Conservation (phyloP, 192 early-diverging fungal genomes). For the Chytriomyces sp. region DNA sequence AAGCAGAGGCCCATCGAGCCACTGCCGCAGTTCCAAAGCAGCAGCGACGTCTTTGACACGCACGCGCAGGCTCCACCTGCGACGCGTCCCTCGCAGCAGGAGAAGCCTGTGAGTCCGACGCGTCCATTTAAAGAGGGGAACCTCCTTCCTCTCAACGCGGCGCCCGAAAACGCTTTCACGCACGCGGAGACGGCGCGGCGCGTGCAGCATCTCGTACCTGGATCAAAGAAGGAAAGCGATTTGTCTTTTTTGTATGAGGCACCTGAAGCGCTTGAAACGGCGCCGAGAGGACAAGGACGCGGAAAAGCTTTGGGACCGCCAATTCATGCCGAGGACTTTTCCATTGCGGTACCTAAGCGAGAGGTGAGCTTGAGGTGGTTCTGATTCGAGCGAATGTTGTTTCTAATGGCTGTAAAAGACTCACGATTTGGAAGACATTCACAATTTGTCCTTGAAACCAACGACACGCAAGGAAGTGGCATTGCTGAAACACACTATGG, state of each 20-base stretch:
- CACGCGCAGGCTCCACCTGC: not conserved
- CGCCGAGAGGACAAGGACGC: not conserved
- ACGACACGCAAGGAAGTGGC: conserved; percentile 61
- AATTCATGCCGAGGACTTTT: conserved; percentile 15
- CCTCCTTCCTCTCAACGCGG: not conserved
- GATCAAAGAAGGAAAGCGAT: conserved; percentile 17
- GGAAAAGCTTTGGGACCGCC: conserved; percentile 5
- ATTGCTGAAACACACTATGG: conserved; percentile 57
- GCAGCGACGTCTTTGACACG: not conserved
- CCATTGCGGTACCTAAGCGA: conserved; percentile 6
- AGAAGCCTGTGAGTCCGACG: not conserved
- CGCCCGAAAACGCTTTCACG: conserved; percentile 26
- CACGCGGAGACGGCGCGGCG: conserved; percentile 29
- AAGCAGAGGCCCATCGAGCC: not conserved
- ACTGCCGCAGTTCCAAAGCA: conserved; percentile 1
- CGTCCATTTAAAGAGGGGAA: not conserved
- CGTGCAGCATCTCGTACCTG: conserved; percentile 27
- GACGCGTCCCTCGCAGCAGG: not conserved
- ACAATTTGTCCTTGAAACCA: conserved; percentile 26
- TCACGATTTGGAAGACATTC: conserved; percentile 11
- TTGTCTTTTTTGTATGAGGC: conserved; percentile 49
- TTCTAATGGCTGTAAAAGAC: not conserved
- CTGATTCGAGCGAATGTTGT: not conserved
- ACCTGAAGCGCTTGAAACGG: not conserved
- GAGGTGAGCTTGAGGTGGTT: not conserved